Evolutionary conservation across 139 green algal species (phyloP).

Genomic region (Zygnema cylindricum): DNA sequence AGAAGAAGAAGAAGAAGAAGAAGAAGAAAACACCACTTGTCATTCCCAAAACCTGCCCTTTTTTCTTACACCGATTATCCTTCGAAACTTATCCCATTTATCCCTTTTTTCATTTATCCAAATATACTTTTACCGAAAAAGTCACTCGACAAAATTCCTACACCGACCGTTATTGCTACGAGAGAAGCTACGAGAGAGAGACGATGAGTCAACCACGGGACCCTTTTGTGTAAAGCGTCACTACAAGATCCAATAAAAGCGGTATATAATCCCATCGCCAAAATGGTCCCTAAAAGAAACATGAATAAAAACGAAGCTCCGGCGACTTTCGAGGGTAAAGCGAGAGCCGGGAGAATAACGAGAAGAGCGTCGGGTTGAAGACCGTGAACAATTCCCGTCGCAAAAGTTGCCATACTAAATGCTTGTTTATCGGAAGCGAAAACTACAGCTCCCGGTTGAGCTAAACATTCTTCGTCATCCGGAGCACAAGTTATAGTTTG

Average conservation of each 20-base stretch:
- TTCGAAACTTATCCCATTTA: background rate
- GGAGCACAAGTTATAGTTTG: background rate
- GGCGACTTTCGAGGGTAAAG: slow-evolving; percentile 87
- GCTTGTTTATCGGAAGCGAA: background rate
- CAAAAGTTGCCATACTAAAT: slow-evolving; percentile 77
- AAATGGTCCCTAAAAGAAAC: slow-evolving; percentile 94
- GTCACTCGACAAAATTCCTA: slow-evolving; percentile 11
- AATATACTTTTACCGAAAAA: slow-evolving; percentile 27
- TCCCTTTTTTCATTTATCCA: background rate
- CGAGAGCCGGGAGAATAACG: slow-evolving; percentile 92
- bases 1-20: background rate
- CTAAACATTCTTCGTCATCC: background rate
- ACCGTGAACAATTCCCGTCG: slow-evolving; percentile 94
- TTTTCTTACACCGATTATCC: background rate
- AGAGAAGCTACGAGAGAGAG: slow-evolving; percentile 51
- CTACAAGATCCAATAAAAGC: slow-evolving; percentile 63
- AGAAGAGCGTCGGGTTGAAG: slow-evolving; percentile 97
- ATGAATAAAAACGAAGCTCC: slow-evolving; percentile 87
- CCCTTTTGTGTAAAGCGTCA: slow-evolving; percentile 35
- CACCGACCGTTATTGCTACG: slow-evolving; percentile 44
- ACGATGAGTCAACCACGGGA: slow-evolving; percentile 60
- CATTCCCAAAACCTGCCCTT: background rate
- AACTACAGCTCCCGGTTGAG: background rate
- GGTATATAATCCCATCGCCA: slow-evolving; percentile 95
- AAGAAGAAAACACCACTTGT: background rate